phyloP scores from a whole-genome alignment of 768 basidiomycete genomes.

The Trametes elegans region DNA sequence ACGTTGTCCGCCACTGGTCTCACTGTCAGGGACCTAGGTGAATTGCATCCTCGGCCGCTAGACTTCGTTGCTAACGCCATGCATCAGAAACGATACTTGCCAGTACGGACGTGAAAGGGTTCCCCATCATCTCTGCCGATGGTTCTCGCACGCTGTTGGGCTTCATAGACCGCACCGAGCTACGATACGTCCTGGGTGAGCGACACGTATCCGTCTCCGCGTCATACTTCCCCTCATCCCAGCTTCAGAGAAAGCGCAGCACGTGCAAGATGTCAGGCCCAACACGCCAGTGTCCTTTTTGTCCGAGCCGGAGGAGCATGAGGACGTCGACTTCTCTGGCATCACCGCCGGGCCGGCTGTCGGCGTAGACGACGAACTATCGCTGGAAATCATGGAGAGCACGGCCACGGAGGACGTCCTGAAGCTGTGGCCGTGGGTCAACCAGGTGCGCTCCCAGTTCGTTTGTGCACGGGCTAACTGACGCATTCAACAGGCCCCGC shows the following conservation, averaged over 20 bases:
- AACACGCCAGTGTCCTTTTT: conserved; percentile 76
- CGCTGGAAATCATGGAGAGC: conserved; percentile 60
- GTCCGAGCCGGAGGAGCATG: conserved; percentile 48
- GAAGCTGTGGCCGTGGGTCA: conserved; percentile 89
- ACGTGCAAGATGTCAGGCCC: conserved; percentile 54
- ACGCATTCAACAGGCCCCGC: conserved; percentile 65
- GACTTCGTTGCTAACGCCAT: not conserved
- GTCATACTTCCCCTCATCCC: not conserved
- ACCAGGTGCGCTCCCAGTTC: conserved; percentile 60
- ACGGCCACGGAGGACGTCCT: conserved; percentile 56
- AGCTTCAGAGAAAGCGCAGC: conserved; percentile 65
- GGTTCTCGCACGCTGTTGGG: conserved; percentile 66
- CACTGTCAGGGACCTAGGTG: conserved; percentile 77
- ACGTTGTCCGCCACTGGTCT: conserved; percentile 74
- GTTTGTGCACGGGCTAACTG: not conserved
- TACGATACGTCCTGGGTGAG: conserved; percentile 82
- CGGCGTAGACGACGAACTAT: conserved; percentile 66
- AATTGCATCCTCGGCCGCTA: conserved; percentile 27
- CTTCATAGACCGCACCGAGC: conserved; percentile 84
- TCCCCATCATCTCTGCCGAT: conserved; percentile 78
- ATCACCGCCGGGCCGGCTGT: conserved; percentile 47
- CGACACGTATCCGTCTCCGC: too few relatives aligned
- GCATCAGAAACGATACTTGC: conserved; percentile 65
- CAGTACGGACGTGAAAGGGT: conserved; percentile 80
- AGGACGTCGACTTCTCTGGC: conserved; percentile 42